A percentile compares a stretch with the other conserved stretches of the same genome.
phyloP scores from a whole-genome alignment of 2,329 filamentous ascomycete species.

The Venturia aucupariae region DNA sequence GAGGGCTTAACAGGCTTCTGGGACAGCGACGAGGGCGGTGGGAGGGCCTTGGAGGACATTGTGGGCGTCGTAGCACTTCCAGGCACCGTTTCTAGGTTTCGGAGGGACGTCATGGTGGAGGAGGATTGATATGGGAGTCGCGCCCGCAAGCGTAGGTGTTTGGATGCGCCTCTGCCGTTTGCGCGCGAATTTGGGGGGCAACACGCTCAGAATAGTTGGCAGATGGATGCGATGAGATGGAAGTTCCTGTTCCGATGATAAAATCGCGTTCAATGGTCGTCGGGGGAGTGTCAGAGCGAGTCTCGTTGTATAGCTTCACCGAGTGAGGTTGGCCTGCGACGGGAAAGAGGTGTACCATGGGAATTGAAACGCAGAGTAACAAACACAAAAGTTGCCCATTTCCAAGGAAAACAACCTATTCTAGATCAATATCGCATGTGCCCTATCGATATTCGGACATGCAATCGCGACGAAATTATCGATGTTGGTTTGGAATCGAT shows the following conservation, averaged over 20 bases:
- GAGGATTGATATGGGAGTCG: neutral
- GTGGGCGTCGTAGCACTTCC: constrained; percentile 26
- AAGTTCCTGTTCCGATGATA: neutral
- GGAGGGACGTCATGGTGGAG: constrained; percentile 28
- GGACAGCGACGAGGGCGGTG: constrained; percentile 15
- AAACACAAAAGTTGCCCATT: neutral
- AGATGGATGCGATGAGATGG: neutral
- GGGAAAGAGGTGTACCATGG: neutral
- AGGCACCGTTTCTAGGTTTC: constrained; percentile 28
- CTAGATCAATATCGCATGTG: neutral
- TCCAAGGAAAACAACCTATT: neutral
- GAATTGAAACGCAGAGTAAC: neutral
- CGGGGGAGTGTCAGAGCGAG: neutral
- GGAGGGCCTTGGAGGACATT: constrained; percentile 26
- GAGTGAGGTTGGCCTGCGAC: neutral
- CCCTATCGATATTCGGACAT: too few species aligned
- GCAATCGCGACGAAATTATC: neutral
- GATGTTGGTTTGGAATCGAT: neutral
- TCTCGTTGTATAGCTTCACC: neutral
- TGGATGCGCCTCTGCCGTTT: neutral
- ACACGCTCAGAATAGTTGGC: neutral
- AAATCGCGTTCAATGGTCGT: neutral
- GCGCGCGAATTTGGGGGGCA: neutral
- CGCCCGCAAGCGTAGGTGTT: neutral
- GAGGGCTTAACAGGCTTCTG: constrained; percentile 16